Evolutionary conservation across 2,329 filamentous ascomycete genomes (phyloP).

Genomic region (Passalora sequoiae): DNA sequence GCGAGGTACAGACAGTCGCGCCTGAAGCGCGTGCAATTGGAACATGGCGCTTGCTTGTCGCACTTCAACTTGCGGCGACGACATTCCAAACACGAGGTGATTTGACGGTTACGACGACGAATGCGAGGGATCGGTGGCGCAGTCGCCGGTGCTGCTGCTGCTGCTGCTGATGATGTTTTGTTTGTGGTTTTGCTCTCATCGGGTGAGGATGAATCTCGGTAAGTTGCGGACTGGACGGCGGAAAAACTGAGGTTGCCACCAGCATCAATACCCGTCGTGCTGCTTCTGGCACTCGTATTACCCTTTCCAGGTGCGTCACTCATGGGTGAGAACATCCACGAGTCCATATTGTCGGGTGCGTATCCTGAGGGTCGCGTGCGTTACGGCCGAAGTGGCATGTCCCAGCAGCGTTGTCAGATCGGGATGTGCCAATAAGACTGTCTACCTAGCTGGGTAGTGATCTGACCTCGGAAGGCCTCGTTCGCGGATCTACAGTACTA

Average conservation of each 20-base stretch:
- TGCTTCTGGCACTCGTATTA: background rate
- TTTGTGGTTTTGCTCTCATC: background rate
- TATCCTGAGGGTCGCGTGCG: background rate
- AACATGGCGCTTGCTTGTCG: conserved; percentile 66
- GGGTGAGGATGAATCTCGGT: conserved; percentile 11
- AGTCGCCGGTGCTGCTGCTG: too few species aligned
- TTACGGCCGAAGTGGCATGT: conserved; percentile 4
- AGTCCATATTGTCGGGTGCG: conserved; percentile 14
- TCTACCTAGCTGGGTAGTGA: too few species aligned
- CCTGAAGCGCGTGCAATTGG: conserved; percentile 55
- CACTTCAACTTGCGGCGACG: conserved; percentile 73
- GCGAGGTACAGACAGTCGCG: conserved; percentile 59
- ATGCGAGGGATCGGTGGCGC: too few species aligned
- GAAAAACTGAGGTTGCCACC: conserved; percentile 7
- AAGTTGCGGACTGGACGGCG: conserved; percentile 12
- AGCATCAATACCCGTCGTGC: background rate
- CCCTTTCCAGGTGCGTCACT: too few species aligned
- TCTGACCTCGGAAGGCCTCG: too few species aligned
- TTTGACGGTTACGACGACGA: conserved; percentile 43
- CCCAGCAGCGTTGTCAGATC: too few species aligned
- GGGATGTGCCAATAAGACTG: too few species aligned
- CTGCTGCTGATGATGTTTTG: background rate
- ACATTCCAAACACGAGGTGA: conserved; percentile 65
- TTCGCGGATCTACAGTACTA: too few species aligned
- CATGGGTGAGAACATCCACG: conserved; percentile 15